These are phyloP conservation scores for Chenopodium suecicum DNA, from an alignment of 148 eudicot species.

Conservation along the genomic window DNA sequence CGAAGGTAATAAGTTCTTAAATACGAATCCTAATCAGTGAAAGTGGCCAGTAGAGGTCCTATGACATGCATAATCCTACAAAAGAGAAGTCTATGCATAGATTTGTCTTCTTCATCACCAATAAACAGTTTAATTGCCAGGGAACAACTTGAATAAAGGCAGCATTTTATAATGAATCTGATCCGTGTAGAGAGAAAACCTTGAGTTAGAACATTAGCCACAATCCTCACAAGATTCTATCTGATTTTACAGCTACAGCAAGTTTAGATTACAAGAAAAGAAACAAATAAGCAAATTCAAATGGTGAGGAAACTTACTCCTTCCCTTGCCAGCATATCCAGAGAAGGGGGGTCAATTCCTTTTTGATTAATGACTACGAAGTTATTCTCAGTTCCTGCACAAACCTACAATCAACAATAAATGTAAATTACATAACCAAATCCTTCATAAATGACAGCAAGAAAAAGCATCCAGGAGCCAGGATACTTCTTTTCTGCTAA, in stretches of 20 bases:
- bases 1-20: too few species aligned
- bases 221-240: background rate
- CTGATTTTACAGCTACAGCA: background rate
- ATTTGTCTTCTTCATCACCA: background rate
- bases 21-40: background rate
- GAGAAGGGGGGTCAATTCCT: constrained; percentile 96
- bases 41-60: background rate
- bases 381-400: constrained; percentile 62
- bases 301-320: constrained; percentile 60
- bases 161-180: background rate
- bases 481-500: background rate
- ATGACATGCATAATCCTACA: background rate
- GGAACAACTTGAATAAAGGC: background rate
- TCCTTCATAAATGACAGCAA: background rate
- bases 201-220: background rate
- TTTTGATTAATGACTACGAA: constrained; percentile 93
- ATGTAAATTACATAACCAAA: background rate
- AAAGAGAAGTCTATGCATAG: background rate
- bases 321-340: constrained; percentile 88
- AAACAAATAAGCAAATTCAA: background rate
- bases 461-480: background rate
- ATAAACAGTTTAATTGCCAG: background rate
- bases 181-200: background rate
- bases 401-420: constrained; percentile 53
- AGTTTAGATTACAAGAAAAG: background rate